phyloP scores from a whole-genome alignment of 148 eudicot species.

The Bassia scoparia region DNA sequence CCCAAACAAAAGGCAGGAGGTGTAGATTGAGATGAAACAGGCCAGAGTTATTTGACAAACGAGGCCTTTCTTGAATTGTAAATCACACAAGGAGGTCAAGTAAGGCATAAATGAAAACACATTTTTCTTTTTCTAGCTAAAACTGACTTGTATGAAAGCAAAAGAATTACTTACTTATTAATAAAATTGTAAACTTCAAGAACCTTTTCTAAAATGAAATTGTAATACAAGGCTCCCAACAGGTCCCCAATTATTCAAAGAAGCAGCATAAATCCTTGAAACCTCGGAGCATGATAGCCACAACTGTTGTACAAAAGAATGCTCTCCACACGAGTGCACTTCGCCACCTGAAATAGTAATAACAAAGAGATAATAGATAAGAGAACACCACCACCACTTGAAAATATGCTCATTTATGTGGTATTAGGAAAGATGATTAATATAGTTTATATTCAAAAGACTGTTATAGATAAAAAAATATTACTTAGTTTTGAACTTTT shows the following conservation, averaged over 20 bases:
- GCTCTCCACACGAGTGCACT: slow-evolving; percentile 94
- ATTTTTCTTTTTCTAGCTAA: neutral
- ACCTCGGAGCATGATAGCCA: slow-evolving; percentile 81
- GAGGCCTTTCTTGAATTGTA: slow-evolving; percentile 59
- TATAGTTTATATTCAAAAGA: too few species aligned
- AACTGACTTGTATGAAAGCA: neutral
- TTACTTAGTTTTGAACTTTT: neutral
- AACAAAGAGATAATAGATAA: neutral
- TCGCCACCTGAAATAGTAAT: slow-evolving; percentile 68
- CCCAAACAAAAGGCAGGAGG: slow-evolving; percentile 84
- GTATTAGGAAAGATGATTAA: neutral
- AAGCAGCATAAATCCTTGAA: slow-evolving; percentile 72
- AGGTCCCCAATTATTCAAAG: slow-evolving; percentile 77
- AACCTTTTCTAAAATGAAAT: slow-evolving; percentile 57
- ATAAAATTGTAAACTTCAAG: slow-evolving; percentile 58
- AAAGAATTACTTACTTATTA: slow-evolving; percentile 52
- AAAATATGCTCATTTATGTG: neutral
- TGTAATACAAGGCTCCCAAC: slow-evolving; percentile 68
- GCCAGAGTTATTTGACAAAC: slow-evolving; percentile 57
- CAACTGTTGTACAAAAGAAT: slow-evolving; percentile 82
- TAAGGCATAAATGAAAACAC: neutral
- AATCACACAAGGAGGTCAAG: slow-evolving; percentile 16
- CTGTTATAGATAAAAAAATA: too few species aligned
- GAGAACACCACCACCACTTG: neutral
- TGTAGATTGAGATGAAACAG: slow-evolving; percentile 62